Conservation (phyloP, 208 protist genomes). For the Herpetomonas tarakana region DNA sequence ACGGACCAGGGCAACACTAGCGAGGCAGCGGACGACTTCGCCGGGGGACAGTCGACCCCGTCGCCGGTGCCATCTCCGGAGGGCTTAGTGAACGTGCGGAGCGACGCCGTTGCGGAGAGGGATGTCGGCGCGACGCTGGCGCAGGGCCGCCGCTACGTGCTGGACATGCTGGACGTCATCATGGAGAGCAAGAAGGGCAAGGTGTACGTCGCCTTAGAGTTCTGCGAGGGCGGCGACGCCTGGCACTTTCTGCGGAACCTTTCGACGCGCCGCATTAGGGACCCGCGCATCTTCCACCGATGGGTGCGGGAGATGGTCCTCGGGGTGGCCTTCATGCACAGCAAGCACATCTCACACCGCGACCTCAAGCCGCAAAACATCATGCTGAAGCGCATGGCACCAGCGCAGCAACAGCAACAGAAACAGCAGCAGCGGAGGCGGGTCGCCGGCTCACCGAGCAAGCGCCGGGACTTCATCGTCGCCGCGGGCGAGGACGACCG, state of each 20-base stretch:
- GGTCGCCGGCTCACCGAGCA: not conserved
- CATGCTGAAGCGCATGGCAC: conserved; percentile 44
- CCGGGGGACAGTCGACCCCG: not conserved
- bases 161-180: conserved; percentile 94
- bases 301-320: conserved; percentile 71
- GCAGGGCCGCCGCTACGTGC: conserved; percentile 47
- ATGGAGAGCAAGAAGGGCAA: conserved; percentile 72
- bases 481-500: not conserved
- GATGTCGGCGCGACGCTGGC: conserved; percentile 21
- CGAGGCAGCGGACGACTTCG: not conserved
- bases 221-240: conserved; percentile 94
- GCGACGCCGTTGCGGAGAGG: not conserved
- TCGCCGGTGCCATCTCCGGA: not conserved
- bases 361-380: conserved; percentile 83
- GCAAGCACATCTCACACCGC: conserved; percentile 51
- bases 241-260: conserved; percentile 87
- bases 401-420: not conserved
- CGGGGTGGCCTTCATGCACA: conserved; percentile 70
- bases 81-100: not conserved
- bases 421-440: not conserved
- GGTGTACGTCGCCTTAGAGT: conserved; percentile 96
- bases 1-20: not conserved
- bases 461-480: not conserved
- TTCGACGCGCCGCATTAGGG: conserved; percentile 22
- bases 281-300: conserved; percentile 38